Base-by-base conservation (phyloP, 169 alveolate genomes). In the Eimeria acervulina region DNA sequence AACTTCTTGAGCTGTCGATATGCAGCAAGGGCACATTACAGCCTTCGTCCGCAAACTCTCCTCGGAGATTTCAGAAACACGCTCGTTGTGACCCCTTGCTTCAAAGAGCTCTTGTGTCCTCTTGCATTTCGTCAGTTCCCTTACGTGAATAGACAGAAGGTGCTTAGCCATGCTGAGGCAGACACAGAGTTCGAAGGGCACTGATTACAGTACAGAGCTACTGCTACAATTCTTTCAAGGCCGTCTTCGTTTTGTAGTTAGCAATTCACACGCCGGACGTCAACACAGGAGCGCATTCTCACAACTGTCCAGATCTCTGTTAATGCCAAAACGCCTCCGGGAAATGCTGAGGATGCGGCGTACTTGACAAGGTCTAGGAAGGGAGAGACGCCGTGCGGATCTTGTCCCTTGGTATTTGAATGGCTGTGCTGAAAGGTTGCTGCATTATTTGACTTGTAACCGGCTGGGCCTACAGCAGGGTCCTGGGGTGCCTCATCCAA, bases 121-220 rank as follows among this genome's bases (percentile, higher is more conserved):
- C 33, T 19, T 28, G 4, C 40, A 7, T 52, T 44, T 28, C 36
- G 44, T 10, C 31, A 52, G 72, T 31, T 83, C 91, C 33, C 26
- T 44, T 33, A 33, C 28, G 28, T 51, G 91, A 51, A 83, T n/a
- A 10, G 74, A n/a, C 55, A 87, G 13, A 10, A 87, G 93, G 59
- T 63, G 63, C 36, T 40, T 59, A 61, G 93, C 93, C 93, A 87
- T 87, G 81, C 93, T 87, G 93, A 38, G 51, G 38, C 61, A 87
- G 51, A 33, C 93, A 78, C 61, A 78, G 88, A 78, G 12, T 42
- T 78, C 33, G 40, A 40, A 78, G 38, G 61, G n/a, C 36, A 42
- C 10, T 42, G 51, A 47, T 5, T 13, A 36, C 81, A 33, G 10
- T 36, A 17, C 81, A 33, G 51, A 17, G 44, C 81, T 33, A 17